Conservation (phyloP, 2,329 filamentous ascomycete species). For the Claviceps africana region DNA sequence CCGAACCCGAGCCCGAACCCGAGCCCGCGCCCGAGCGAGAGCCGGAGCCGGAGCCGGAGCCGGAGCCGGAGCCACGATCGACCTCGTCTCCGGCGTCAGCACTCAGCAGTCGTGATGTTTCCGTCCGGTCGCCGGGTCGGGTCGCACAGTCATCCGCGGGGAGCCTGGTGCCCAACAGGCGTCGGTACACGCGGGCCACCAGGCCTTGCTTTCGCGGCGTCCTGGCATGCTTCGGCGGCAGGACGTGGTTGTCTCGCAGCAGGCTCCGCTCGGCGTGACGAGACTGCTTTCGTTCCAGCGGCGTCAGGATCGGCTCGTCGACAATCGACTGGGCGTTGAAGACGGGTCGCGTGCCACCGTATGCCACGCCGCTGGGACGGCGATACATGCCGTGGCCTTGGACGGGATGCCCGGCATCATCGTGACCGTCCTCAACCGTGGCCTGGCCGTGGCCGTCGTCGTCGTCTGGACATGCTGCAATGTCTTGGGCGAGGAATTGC, state of each 20-base stretch:
- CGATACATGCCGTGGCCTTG: conserved; percentile 48
- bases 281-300: conserved; percentile 40
- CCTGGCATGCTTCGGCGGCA: conserved; percentile 43
- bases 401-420: conserved; percentile 21
- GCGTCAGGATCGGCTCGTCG: conserved; percentile 35
- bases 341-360: conserved; percentile 54
- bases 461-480: conserved; percentile 49
- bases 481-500: conserved; percentile 49
- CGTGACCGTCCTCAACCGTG: conserved; percentile 15
- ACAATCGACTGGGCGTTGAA: conserved; percentile 41
- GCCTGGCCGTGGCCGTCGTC: conserved; percentile 29
- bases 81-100: conserved; percentile 12
- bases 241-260: conserved; percentile 49
- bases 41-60: too few relatives aligned
- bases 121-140: conserved; percentile 21
- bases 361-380: conserved; percentile 63
- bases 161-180: conserved; percentile 43
- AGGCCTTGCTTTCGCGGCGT: conserved; percentile 18
- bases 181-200: conserved; percentile 28
- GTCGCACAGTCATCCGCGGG: conserved; percentile 2
- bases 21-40: too few relatives aligned
- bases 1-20: conserved; percentile 12
- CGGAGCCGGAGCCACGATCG: too few relatives aligned
- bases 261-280: conserved; percentile 45
- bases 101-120: conserved; percentile 28